Evolutionary conservation across 805 yeast species (phyloP).

Genomic region (Ogataea sp.): DNA sequence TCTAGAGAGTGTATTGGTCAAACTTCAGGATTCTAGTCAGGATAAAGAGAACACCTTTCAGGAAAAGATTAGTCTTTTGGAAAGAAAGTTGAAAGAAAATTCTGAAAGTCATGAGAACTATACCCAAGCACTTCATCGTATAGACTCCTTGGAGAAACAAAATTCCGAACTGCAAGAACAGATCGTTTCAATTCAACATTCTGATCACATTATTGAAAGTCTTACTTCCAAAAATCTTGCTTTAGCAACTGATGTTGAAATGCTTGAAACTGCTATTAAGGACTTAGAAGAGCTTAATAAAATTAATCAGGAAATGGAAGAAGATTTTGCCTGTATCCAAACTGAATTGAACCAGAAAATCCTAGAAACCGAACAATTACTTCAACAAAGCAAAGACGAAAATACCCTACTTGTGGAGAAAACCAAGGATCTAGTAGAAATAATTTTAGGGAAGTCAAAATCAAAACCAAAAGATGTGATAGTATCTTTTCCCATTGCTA

Average conservation of each 20-base stretch:
- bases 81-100: slow-evolving; percentile 6
- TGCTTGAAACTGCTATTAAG: slow-evolving; percentile 28
- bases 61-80: slow-evolving; percentile 10
- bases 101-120: too few relatives aligned
- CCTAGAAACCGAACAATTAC: slow-evolving; percentile 11
- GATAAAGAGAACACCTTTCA: slow-evolving; percentile 18
- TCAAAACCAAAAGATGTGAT: too few relatives aligned
- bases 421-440: slow-evolving; percentile 28
- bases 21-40: slow-evolving; percentile 21
- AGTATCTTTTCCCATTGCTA: too few relatives aligned
- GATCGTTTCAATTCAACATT: slow-evolving; percentile 20
- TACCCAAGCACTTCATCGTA: too few relatives aligned
- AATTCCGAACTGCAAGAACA: slow-evolving; percentile 20
- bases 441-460: background rate
- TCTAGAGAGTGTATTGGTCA: slow-evolving; percentile 34
- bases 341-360: slow-evolving; percentile 34
- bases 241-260: slow-evolving; percentile 25
- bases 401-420: slow-evolving; percentile 15
- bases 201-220: slow-evolving; percentile 25
- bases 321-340: slow-evolving; percentile 34
- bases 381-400: slow-evolving; percentile 9
- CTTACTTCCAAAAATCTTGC: slow-evolving; percentile 28
- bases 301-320: slow-evolving; percentile 43
- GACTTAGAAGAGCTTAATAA: slow-evolving; percentile 43
- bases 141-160: slow-evolving; percentile 1